Conservation (phyloP, 2,329 filamentous ascomycete species). For the Paraphoma sp. region DNA sequence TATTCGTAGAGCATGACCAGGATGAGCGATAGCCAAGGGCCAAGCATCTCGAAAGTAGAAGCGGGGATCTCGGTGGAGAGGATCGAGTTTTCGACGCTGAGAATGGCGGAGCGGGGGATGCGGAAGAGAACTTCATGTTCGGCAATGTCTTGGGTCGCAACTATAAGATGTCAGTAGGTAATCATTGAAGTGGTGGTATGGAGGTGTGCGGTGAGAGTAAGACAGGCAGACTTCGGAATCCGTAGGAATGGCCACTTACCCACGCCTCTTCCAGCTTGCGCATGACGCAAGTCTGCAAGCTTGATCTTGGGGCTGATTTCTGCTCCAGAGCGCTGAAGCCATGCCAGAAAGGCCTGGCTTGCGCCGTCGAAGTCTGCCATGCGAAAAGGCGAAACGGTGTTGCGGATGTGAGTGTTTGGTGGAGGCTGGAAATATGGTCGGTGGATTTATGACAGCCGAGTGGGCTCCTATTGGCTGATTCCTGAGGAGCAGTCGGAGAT, state of each 20-base stretch:
- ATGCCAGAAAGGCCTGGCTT: constrained; percentile 62
- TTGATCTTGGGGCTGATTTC: constrained; percentile 64
- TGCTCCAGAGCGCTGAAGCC: constrained; percentile 62
- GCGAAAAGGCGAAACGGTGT: not conserved
- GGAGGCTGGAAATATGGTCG: constrained; percentile 23
- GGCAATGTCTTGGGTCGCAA: constrained; percentile 72
- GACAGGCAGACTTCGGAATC: not conserved
- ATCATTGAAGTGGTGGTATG: not conserved
- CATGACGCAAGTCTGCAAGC: constrained; percentile 63
- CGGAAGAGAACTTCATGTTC: constrained; percentile 81
- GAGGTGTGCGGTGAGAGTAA: not conserved
- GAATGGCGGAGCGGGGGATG: constrained; percentile 74
- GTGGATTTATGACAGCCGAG: constrained; percentile 28
- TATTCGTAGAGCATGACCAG: constrained; percentile 82
- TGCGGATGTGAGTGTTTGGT: constrained; percentile 7
- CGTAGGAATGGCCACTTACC: constrained; percentile 55
- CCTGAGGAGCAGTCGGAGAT: constrained; percentile 1
- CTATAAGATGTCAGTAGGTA: constrained; percentile 52
- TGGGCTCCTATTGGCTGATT: constrained; percentile 25
- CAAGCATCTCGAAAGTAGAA: constrained; percentile 43
- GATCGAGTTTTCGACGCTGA: constrained; percentile 75
- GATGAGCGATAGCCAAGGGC: constrained; percentile 67
- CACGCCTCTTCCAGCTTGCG: constrained; percentile 67
- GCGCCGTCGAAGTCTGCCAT: constrained; percentile 50
- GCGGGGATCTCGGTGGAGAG: constrained; percentile 62